These are phyloP conservation scores for Phyllachora maydis DNA, from an alignment of 2,329 filamentous ascomycete genomes.

Conservation along the genomic window DNA sequence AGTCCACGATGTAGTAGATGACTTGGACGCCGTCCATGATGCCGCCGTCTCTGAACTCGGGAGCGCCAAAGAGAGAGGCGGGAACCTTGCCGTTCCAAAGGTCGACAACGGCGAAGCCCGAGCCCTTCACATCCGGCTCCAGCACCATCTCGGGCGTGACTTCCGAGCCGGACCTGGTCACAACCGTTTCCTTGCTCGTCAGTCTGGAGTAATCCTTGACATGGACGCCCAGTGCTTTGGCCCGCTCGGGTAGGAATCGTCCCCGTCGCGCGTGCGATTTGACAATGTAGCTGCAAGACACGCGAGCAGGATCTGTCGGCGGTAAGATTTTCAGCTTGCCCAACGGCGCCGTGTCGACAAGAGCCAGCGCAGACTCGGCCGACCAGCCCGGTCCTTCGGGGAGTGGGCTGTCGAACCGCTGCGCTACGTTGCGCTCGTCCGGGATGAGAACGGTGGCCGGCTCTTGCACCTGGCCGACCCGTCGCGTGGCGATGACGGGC, in stretches of 20 bases:
- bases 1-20: slow-evolving; percentile 57
- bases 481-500: no score
- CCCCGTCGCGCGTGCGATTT: slow-evolving; percentile 58
- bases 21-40: slow-evolving; percentile 47
- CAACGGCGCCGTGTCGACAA: no score
- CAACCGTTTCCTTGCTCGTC: slow-evolving; percentile 39
- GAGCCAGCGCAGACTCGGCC: no score
- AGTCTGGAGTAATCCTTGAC: slow-evolving; percentile 37
- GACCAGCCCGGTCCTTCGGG: no score
- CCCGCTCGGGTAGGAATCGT: slow-evolving; percentile 52
- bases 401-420: no score
- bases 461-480: no score
- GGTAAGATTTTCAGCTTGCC: no score
- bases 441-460: no score
- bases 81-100: slow-evolving; percentile 53
- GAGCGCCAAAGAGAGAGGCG: slow-evolving; percentile 42
- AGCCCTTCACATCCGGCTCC: slow-evolving; percentile 41
- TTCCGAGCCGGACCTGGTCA: slow-evolving; percentile 38
- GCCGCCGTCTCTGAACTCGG: slow-evolving; percentile 47
- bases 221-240: slow-evolving; percentile 41
- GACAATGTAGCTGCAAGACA: slow-evolving; percentile 85
- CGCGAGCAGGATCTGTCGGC: no score
- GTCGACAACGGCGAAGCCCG: slow-evolving; percentile 63
- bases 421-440: no score
- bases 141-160: slow-evolving; percentile 82